Evolutionary conservation across 768 basidiomycete species (phyloP), one percentile per base, ranked within the genome.

Genomic region (Phaeotremella skinneri): DNA sequence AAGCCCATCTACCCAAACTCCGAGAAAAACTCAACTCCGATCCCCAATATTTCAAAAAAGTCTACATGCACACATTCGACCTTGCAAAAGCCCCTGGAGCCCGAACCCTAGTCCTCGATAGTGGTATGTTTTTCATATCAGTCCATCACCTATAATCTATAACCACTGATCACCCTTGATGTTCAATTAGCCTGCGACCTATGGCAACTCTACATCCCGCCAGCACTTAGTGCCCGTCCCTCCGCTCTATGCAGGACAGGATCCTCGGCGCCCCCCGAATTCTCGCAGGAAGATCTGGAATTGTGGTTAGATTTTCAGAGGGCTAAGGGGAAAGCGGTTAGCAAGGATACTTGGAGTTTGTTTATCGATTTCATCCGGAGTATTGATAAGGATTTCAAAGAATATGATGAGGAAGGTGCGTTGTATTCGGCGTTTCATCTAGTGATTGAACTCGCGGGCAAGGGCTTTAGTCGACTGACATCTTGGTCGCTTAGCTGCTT

Each of bases 31-130:
- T 77, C 42, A 59, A 68, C 16, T 42, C 65, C 32, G 73, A 78
- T 51, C 73, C 77, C 0, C 64, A 66, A 21, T 77, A 77, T 56
- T 78, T 78, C 64, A 77, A 75, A 47, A 74, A 75, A 51, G 77
- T 78, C 11, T 78, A 78, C 54, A 55, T 66, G 63, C 76, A 74
- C 52, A 64, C 69, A 4, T 78, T 76, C 49, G 69, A 71, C 49
- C 59, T 78, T 45, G 66, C 67, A 30, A 73, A 76, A 57, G 62
- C 59, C 7, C 63, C 64, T 14, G 76, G 75, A 29, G 69, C 77
- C 0, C 61, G 75, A 32, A 70, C 68, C 13, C 47, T 75, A 43
- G 67, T 58, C 9, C 64, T 76, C 17, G 77, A 77, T 17, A 70
- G 62, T 2, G 77, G 77, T 76, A 20, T 27, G 71, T 64, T 13